These are phyloP conservation scores for Lipomyces oligophaga DNA, from an alignment of 805 yeast genomes.

Conservation along the genomic window DNA sequence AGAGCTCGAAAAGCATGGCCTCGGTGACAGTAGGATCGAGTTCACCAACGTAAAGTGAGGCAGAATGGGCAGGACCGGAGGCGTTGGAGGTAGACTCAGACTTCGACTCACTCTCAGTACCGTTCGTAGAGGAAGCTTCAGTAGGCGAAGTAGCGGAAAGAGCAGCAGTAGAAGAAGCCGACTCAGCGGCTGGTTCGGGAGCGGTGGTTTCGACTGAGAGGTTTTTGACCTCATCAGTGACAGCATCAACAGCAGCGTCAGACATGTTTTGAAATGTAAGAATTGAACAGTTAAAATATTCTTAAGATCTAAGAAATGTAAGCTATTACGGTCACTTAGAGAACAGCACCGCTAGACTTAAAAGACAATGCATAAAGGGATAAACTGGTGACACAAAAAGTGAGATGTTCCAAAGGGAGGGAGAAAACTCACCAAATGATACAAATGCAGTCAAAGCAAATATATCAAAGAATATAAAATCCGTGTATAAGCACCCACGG, in stretches of 20 bases:
- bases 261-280: constrained; percentile 14
- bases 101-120: constrained; percentile 27
- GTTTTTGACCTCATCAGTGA: constrained; percentile 28
- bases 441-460: no score
- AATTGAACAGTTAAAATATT: no score
- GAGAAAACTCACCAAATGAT: no score
- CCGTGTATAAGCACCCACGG: no score
- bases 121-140: constrained; percentile 10
- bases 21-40: constrained; percentile 88
- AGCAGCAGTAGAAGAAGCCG: constrained; percentile 13
- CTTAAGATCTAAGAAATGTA: no score
- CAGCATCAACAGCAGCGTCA: constrained; percentile 31
- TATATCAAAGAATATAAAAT: no score
- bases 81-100: constrained; percentile 35
- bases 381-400: no score
- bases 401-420: no score
- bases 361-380: no score
- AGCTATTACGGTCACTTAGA: no score
- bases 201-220: constrained; percentile 27
- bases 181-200: constrained; percentile 5
- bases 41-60: constrained; percentile 95
- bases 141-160: constrained; percentile 8
- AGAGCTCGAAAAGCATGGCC: constrained; percentile 89
- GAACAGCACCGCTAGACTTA: no score
- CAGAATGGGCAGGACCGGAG: constrained; percentile 41